These are phyloP conservation scores for Acer negundo DNA, from an alignment of 345 rosid genomes.

Conservation along the genomic window DNA sequence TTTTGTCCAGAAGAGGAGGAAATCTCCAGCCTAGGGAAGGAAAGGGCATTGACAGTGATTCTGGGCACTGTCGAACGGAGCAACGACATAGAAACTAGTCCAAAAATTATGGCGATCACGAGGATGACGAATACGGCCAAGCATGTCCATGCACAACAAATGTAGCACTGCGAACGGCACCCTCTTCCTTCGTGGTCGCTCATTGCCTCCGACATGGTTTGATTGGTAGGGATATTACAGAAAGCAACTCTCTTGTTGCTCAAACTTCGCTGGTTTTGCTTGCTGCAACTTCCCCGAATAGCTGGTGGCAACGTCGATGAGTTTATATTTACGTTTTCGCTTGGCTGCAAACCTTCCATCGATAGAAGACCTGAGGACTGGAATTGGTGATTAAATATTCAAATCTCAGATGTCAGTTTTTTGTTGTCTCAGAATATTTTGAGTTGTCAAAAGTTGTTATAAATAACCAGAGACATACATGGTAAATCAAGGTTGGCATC, in stretches of 20 bases:
- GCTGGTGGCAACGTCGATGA: neutral
- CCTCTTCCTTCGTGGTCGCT: slow-evolving; percentile 25
- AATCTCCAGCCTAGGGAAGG: slow-evolving; percentile 23
- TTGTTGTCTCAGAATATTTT: neutral
- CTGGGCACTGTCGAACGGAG: slow-evolving; percentile 32
- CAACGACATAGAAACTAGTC: slow-evolving; percentile 16
- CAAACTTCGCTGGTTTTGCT: too few relatives aligned
- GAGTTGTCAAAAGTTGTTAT: neutral
- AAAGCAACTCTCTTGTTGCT: slow-evolving; percentile 20
- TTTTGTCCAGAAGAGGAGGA: slow-evolving; percentile 12
- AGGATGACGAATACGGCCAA: slow-evolving; percentile 19
- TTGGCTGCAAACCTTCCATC: neutral
- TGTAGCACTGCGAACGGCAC: slow-evolving; percentile 18
- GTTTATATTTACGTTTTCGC: neutral
- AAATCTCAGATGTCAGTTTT: neutral
- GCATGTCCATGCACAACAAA: slow-evolving; percentile 30
- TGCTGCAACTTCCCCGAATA: neutral
- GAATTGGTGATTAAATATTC: neutral
- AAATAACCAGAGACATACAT: neutral
- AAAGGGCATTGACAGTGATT: slow-evolving; percentile 20
- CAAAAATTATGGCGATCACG: slow-evolving; percentile 19
- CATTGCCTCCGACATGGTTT: slow-evolving; percentile 15
- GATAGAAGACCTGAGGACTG: neutral
- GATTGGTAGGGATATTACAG: slow-evolving; percentile 30
- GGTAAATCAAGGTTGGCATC: neutral